Percentiles rank a stretch among this genome's conserved stretches.
phyloP scores from a whole-genome alignment of 371 early-diverging fungal genomes.

The Parasitella parasitica region DNA sequence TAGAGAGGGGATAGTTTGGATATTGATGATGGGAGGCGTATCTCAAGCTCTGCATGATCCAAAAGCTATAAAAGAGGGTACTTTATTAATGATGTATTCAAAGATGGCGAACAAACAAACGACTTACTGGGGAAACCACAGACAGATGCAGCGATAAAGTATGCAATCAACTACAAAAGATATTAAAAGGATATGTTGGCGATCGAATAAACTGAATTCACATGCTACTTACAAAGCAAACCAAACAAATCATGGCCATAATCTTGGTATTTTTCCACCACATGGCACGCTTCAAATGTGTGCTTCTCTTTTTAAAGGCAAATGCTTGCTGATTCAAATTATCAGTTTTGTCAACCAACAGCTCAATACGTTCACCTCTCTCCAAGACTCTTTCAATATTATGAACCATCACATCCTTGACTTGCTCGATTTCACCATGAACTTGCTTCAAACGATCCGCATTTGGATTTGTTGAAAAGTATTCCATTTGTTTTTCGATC shows the following conservation, averaged over 20 bases:
- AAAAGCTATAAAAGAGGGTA: slow-evolving; percentile 21
- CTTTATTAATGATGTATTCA: neutral
- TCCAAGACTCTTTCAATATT: slow-evolving; percentile 87
- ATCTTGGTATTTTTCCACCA: slow-evolving; percentile 94
- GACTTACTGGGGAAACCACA: slow-evolving; percentile 77
- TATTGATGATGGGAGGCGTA: neutral
- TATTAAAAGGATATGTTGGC: neutral
- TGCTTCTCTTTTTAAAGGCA: slow-evolving; percentile 88
- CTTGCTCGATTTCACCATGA: slow-evolving; percentile 89
- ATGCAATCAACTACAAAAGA: slow-evolving; percentile 55
- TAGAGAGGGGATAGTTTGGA: neutral
- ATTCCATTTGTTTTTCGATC: slow-evolving; percentile 82
- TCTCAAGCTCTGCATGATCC: slow-evolving; percentile 21
- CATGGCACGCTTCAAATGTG: slow-evolving; percentile 82
- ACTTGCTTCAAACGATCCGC: slow-evolving; percentile 82
- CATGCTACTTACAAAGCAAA: slow-evolving; percentile 66
- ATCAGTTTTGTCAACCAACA: slow-evolving; percentile 90
- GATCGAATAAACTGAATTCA: no score
- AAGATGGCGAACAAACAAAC: no score
- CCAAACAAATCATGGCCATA: slow-evolving; percentile 68
- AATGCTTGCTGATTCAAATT: slow-evolving; percentile 84
- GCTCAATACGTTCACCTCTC: slow-evolving; percentile 89
- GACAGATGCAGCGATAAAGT: slow-evolving; percentile 65
- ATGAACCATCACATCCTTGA: slow-evolving; percentile 92
- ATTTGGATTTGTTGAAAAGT: slow-evolving; percentile 70